These are phyloP conservation scores for Erythrobasidium yunnanense DNA, from an alignment of 768 basidiomycete genomes.

Conservation along the genomic window DNA sequence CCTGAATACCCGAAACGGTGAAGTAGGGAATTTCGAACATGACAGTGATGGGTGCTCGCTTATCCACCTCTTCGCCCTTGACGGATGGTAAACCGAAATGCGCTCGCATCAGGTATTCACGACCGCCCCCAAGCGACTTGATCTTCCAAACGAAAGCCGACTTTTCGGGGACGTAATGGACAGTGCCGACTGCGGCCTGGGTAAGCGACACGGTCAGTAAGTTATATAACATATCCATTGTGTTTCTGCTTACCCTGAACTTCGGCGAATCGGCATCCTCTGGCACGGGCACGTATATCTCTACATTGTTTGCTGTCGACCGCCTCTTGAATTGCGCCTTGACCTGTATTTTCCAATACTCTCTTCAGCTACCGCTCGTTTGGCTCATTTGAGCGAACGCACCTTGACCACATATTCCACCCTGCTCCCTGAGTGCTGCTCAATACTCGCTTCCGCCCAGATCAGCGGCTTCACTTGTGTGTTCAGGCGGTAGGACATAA, in stretches of 20 bases:
- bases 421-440: conserved; percentile 82
- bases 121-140: conserved; percentile 87
- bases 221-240: conserved; percentile 6
- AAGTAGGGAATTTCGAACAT: conserved; percentile 99
- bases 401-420: conserved; percentile 87
- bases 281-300: conserved; percentile 96
- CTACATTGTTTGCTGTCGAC: conserved; percentile 95
- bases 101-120: conserved; percentile 95
- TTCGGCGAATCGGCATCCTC: conserved; percentile 97
- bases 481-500: conserved; percentile 82
- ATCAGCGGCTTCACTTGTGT: conserved; percentile 94
- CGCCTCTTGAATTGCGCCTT: conserved; percentile 96
- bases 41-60: conserved; percentile 87
- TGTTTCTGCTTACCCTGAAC: conserved; percentile 62
- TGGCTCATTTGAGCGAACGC: not conserved
- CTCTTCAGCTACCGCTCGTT: conserved; percentile 39
- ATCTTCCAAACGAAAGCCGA: conserved; percentile 99
- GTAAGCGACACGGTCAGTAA: not conserved
- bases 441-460: conserved; percentile 94
- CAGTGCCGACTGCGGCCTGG: conserved; percentile 85
- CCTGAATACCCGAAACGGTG: conserved; percentile 73
- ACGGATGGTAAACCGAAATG: conserved; percentile 95
- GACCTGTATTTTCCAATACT: conserved; percentile 38
- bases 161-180: conserved; percentile 95
- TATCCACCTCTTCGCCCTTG: conserved; percentile 69